Evolutionary conservation across 129 eudicot species (phyloP).

Genomic region (Saposhnikovia divaricata): DNA sequence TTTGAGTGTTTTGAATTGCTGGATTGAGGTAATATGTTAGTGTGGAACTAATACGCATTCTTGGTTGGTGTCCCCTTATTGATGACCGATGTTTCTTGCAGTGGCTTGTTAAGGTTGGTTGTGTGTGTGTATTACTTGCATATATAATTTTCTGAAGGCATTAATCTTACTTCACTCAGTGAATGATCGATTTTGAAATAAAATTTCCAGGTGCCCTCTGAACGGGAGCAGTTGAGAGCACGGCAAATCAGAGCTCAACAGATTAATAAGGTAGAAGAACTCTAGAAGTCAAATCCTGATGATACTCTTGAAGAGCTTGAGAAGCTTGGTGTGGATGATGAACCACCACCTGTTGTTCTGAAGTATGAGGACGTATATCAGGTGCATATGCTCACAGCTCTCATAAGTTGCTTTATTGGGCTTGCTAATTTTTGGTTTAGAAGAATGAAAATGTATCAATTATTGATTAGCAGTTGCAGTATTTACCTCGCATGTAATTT

Average conservation of each 20-base stretch:
- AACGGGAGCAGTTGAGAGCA: slow-evolving; percentile 84
- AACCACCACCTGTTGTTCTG: slow-evolving; percentile 78
- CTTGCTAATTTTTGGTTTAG: slow-evolving; percentile 5
- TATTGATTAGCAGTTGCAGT: not conserved
- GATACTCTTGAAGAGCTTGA: slow-evolving; percentile 97
- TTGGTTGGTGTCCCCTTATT: slow-evolving; percentile 99
- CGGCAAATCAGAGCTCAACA: slow-evolving; percentile 69
- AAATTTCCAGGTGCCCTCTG: slow-evolving; percentile 78
- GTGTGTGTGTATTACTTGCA: not conserved
- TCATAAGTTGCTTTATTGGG: not conserved
- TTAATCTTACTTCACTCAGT: not conserved
- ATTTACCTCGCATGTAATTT: not conserved
- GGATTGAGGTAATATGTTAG: too few relatives aligned
- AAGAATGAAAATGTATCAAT: not conserved
- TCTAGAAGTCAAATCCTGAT: slow-evolving; percentile 99
- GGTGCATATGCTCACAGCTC: slow-evolving; percentile 27
- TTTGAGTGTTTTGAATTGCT: too few relatives aligned
- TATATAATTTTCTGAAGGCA: not conserved
- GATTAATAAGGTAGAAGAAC: slow-evolving; percentile 78
- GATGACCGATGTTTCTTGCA: slow-evolving; percentile 97
- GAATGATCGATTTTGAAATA: slow-evolving; percentile 11
- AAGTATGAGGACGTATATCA: slow-evolving; percentile 95
- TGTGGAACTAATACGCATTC: too few relatives aligned
- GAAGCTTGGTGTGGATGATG: slow-evolving; percentile 99
- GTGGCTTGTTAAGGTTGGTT: slow-evolving; percentile 87